phyloP scores from a whole-genome alignment of 2,329 filamentous ascomycete genomes.

The Exserohilum turcica region DNA sequence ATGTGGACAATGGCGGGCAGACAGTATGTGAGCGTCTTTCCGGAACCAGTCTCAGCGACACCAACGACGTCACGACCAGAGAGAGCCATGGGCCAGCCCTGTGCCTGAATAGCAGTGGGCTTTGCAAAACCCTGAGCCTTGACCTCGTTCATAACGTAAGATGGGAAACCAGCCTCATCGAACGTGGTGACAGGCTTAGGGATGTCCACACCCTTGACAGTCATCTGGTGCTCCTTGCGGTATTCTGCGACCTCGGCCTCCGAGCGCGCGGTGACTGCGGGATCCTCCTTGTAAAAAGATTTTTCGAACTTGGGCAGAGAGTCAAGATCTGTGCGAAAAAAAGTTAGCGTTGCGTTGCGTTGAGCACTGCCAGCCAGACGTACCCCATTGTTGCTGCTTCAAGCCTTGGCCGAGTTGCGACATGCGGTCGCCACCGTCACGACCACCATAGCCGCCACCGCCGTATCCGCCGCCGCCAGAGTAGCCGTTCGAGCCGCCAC shows the following conservation, averaged over 20 bases:
- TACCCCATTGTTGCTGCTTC: constrained; percentile 88
- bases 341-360: constrained; percentile 27
- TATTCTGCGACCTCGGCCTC: constrained; percentile 84
- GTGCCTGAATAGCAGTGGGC: constrained; percentile 95
- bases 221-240: constrained; percentile 82
- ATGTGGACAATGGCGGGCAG: constrained; percentile 98
- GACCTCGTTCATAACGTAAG: constrained; percentile 97
- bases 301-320: constrained; percentile 96
- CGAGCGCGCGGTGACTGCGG: constrained; percentile 75
- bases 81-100: constrained; percentile 98
- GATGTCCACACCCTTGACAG: constrained; percentile 77
- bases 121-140: constrained; percentile 96
- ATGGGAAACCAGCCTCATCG: constrained; percentile 95
- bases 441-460: constrained; percentile 53
- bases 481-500: constrained; percentile 64
- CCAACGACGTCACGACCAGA: constrained; percentile 97
- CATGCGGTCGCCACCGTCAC: constrained; percentile 85
- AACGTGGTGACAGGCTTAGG: constrained; percentile 96
- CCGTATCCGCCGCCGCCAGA: constrained; percentile 57
- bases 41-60: constrained; percentile 98
- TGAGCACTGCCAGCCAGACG: constrained; percentile 46
- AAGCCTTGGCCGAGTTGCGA: constrained; percentile 84
- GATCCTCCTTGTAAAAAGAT: constrained; percentile 97
- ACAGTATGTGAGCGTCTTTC: constrained; percentile 98
- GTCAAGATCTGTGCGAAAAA: constrained; percentile 66